Base-by-base conservation (phyloP, 306 rosid genomes). In the Elaeagnus macrophylla region DNA sequence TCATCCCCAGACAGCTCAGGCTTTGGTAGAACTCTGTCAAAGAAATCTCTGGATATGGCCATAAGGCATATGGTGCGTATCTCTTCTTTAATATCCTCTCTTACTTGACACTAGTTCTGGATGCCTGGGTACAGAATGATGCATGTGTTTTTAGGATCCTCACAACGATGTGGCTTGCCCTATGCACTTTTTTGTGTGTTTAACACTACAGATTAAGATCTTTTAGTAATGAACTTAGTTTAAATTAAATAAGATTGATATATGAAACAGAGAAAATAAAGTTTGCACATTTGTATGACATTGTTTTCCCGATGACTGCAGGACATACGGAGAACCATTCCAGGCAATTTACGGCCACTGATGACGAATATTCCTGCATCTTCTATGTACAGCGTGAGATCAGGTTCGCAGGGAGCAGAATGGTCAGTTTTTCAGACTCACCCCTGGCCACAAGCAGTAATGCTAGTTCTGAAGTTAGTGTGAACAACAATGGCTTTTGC, bases 341-440 rank as follows among this genome's bases (percentile, higher is more conserved):
- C 97, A 36, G 94, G 89, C 52, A 85, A 73, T 69, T 64, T 89
- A 60, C 83, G 97, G 60, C 97, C 97, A 13, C 67, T 85, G 64
- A 89, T 89, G 95, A 85, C 95, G 71, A 89, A 89, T 69, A 89
- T 89, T 69, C 97, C 97, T 32, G 97, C 97, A 59, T 89, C 97
- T 43, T 85, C 97, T 38, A 77, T 89, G 95, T 85, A 85, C 65
- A 89, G 95, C 32, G 94, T 89, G 78, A 77, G 97, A 70, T 83
- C 95, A 25, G 95, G 95, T 59, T 74, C 94, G 75, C 79, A 15
- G 85, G 89, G 65, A 79, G 95, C 74, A 82, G 88, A 77, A 77
- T 89, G 35, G 48, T 89, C 55, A 83, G 95, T 52, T 79, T 83
- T 64, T 85, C 94, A 7, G 95, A 79, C 62, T 89, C 97, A 38